Conservation (phyloP, 2,329 filamentous ascomycete genomes). For the Pochonia chlamydosporia region DNA sequence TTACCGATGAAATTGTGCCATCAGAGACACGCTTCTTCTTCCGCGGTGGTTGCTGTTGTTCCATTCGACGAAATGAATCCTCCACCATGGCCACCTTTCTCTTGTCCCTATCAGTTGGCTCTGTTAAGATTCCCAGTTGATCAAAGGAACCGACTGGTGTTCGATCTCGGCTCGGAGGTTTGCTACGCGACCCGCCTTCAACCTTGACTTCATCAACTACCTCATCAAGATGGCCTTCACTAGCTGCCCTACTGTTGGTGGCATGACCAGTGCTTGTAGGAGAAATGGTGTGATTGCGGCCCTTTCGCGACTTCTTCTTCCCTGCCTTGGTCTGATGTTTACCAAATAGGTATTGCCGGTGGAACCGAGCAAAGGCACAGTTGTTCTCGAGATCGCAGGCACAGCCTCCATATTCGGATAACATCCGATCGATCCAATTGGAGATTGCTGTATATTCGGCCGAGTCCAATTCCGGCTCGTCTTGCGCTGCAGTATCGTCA, state of each 20-base stretch:
- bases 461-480: slow-evolving; percentile 51
- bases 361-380: slow-evolving; percentile 59
- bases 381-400: slow-evolving; percentile 62
- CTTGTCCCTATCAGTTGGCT: slow-evolving; percentile 61
- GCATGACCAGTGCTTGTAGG: slow-evolving; percentile 57
- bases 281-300: slow-evolving; percentile 50
- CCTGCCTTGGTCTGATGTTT: slow-evolving; percentile 35
- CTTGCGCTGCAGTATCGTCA: slow-evolving; percentile 42
- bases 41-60: slow-evolving; percentile 48
- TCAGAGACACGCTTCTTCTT: slow-evolving; percentile 61
- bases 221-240: slow-evolving; percentile 55
- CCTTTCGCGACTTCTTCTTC: slow-evolving; percentile 50
- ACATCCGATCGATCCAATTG: slow-evolving; percentile 61
- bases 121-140: slow-evolving; percentile 54
- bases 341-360: slow-evolving; percentile 46
- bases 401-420: slow-evolving; percentile 75
- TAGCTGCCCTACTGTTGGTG: slow-evolving; percentile 58
- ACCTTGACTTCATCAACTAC: slow-evolving; percentile 43
- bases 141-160: slow-evolving; percentile 58
- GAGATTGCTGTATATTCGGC: slow-evolving; percentile 55
- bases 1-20: slow-evolving; percentile 35
- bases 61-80: slow-evolving; percentile 57
- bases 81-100: slow-evolving; percentile 62
- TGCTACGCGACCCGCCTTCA: slow-evolving; percentile 50
- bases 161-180: slow-evolving; percentile 60